Evolutionary conservation across 2,329 filamentous ascomycete species (phyloP), one percentile per base, ranked within the genome.

Genomic region (Mycosphaerella arachidis): DNA sequence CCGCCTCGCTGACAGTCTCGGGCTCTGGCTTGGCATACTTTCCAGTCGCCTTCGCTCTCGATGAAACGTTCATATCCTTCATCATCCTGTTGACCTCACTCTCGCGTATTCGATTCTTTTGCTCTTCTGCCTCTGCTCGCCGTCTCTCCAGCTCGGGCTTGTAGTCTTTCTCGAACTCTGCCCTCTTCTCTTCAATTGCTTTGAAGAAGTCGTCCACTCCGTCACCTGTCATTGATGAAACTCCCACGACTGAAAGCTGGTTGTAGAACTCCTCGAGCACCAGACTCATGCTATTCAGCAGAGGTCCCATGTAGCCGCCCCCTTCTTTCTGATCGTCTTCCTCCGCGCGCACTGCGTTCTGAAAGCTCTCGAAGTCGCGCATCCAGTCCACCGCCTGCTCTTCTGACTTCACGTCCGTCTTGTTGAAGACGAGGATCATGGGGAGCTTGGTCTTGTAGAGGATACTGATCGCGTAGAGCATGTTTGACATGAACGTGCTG

Each of bases 341-440:
- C 71, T 97, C 94, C 29, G 84, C 79, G 53, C 85, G 84, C 50
- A 99, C 80, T 0, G 95, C 93, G 16, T 85, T 85, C 73, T 97
- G 94, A 78, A 99, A 99, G 0, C 90, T 86, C 66, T 99, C 94
- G 71, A 97, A 99, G 75, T 99, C 93, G 6, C 92, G 96, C 94
- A 99, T 99, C 94, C 95, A 99, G 73, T 97, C 92, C 77, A 93
- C 94, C 1, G 92, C 94, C 29, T 85, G 84, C 0, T 92, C 91
- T 72, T 96, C 91, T 70, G 95, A 89, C 74, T 96, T 91, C 46
- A 96, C 91, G 71, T 99, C 94, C 0, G 92, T 97, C 80, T 99
- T 99, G 81, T 99, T 99, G 82, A 99, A 97, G 10, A 99, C 94
- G 7, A 99, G 79, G 56, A 99, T 95, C 94, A 99, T 99, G 27